phyloP scores from a whole-genome alignment of 306 rosid genomes.

The Dryas drummondii region DNA sequence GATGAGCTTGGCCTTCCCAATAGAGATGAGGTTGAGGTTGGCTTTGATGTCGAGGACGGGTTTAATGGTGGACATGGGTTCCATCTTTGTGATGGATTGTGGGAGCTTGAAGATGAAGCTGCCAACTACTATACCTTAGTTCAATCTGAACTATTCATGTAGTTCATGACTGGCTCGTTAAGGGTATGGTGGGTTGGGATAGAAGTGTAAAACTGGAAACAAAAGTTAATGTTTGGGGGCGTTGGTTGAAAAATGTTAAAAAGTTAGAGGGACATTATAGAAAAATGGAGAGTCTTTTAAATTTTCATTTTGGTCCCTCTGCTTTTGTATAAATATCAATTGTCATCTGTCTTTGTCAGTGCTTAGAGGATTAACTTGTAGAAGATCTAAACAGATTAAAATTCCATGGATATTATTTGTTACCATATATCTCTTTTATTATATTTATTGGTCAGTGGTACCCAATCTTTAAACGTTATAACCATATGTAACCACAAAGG shows the following conservation, averaged over 20 bases:
- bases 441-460: neutral
- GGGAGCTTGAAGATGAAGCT: conserved; percentile 87
- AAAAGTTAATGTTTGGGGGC: neutral
- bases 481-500: no score
- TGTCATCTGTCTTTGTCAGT: neutral
- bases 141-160: conserved; percentile 78
- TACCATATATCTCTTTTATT: neutral
- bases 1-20: conserved; percentile 90
- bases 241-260: neutral
- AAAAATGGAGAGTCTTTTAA: conserved; percentile 16
- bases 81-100: conserved; percentile 45
- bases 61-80: conserved; percentile 33
- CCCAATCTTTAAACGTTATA: neutral
- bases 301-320: conserved; percentile 37
- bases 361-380: conserved; percentile 22
- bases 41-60: conserved; percentile 27
- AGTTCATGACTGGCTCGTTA: neutral
- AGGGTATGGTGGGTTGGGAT: conserved; percentile 1
- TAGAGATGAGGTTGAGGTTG: conserved; percentile 12
- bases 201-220: neutral
- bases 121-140: conserved; percentile 67
- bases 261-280: neutral
- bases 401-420: neutral
- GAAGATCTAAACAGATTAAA: conserved; percentile 18
- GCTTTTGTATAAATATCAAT: conserved; percentile 4